A percentile compares a stretch with the other conserved stretches of the same genome.
Evolutionary conservation across 2,329 filamentous ascomycete genomes (phyloP).

Genomic region (Ilyonectria sp.): DNA sequence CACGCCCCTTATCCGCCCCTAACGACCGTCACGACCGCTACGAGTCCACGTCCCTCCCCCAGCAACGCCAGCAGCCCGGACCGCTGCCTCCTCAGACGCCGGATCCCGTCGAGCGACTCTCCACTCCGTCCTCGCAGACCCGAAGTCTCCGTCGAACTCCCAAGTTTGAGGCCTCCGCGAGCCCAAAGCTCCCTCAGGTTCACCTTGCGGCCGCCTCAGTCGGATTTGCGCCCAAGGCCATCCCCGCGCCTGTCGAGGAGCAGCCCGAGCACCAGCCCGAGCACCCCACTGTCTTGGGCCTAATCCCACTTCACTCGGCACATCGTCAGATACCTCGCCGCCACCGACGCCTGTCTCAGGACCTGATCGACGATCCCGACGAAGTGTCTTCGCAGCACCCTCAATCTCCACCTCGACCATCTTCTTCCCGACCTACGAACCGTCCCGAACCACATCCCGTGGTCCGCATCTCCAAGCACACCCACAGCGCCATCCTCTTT

Average conservation of each 20-base stretch:
- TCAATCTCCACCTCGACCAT: slow-evolving; percentile 44
- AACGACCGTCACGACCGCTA: slow-evolving; percentile 71
- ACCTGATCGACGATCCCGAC: slow-evolving; percentile 63
- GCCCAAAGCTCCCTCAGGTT: slow-evolving; percentile 59
- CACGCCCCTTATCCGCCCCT: slow-evolving; percentile 56
- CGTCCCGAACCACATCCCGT: slow-evolving; percentile 61
- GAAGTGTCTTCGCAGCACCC: slow-evolving; percentile 55
- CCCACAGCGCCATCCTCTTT: slow-evolving; percentile 91
- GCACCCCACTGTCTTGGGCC: slow-evolving; percentile 46
- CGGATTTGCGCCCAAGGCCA: slow-evolving; percentile 62
- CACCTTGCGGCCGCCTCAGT: slow-evolving; percentile 65
- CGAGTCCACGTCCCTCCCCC: slow-evolving; percentile 61
- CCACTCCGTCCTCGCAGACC: slow-evolving; percentile 63
- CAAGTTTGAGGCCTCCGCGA: slow-evolving; percentile 63
- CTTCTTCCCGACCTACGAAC: slow-evolving; percentile 51
- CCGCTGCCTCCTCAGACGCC: slow-evolving; percentile 49
- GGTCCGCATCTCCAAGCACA: slow-evolving; percentile 83
- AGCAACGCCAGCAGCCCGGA: slow-evolving; percentile 61
- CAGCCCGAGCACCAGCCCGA: slow-evolving; percentile 45
- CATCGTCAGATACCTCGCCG: slow-evolving; percentile 53
- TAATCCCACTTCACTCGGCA: slow-evolving; percentile 57
- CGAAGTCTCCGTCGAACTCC: slow-evolving; percentile 67
- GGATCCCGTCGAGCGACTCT: slow-evolving; percentile 58
- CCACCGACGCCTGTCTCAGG: slow-evolving; percentile 61
- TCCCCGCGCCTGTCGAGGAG: slow-evolving; percentile 41